These are phyloP conservation scores for Eutrema yunnanense DNA, from an alignment of 345 rosid genomes.

Conservation along the genomic window DNA sequence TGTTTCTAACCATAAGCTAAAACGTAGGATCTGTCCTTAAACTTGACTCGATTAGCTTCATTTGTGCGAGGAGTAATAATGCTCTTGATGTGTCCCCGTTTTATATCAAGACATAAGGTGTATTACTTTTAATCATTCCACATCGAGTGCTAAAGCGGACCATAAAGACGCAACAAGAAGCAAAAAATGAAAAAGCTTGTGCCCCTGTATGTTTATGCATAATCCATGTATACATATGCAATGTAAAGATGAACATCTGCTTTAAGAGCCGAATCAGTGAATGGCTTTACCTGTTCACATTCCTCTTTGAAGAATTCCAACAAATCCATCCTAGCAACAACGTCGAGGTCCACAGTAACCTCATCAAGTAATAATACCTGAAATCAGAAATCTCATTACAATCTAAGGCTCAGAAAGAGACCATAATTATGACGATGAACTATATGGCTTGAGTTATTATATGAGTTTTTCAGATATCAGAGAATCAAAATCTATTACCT, in stretches of 20 bases:
- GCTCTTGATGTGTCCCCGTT: background rate
- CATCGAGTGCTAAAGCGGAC: background rate
- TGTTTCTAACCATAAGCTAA: background rate
- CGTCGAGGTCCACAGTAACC: slow-evolving; percentile 91
- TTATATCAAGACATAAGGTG: background rate
- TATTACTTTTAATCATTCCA: no score
- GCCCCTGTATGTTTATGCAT: background rate
- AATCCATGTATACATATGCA: background rate
- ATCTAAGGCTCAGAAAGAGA: background rate
- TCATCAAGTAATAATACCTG: slow-evolving; percentile 94
- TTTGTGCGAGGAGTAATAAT: background rate
- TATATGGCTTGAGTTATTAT: background rate
- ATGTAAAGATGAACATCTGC: background rate
- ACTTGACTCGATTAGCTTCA: background rate
- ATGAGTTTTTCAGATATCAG: background rate
- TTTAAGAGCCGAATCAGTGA: background rate
- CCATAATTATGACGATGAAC: background rate
- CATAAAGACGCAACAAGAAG: background rate
- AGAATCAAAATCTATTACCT: slow-evolving; percentile 39
- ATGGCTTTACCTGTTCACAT: slow-evolving; percentile 60
- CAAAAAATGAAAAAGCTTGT: background rate
- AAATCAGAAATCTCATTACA: slow-evolving; percentile 2
- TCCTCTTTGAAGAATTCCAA: slow-evolving; percentile 88
- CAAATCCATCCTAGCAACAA: slow-evolving; percentile 91
- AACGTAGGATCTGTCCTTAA: background rate